A percentile compares a stretch with the other conserved stretches of the same genome.
These are phyloP conservation scores for Boeremia lycopersici DNA, from an alignment of 2,329 filamentous ascomycete species.

Conservation along the genomic window DNA sequence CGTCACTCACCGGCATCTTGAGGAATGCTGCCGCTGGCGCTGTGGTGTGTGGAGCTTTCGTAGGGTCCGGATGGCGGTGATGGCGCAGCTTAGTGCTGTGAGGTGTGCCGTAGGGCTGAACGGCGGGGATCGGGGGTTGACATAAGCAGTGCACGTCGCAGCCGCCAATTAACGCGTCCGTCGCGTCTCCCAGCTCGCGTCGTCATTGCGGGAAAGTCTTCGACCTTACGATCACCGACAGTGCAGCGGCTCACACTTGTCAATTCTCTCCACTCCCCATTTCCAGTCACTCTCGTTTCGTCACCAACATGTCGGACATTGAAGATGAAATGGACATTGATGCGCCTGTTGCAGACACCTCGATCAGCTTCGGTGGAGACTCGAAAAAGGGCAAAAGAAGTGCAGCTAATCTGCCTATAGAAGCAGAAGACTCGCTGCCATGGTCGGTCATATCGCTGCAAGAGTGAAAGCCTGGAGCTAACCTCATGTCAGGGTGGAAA, in stretches of 20 bases:
- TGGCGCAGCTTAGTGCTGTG: constrained; percentile 32
- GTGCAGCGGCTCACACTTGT: not conserved
- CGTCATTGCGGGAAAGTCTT: constrained; percentile 6
- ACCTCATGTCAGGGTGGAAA: constrained; percentile 75
- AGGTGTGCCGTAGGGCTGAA: constrained; percentile 44
- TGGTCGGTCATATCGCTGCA: constrained; percentile 63
- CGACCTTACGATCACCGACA: not conserved
- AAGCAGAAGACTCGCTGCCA: constrained; percentile 90
- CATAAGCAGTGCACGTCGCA: constrained; percentile 26
- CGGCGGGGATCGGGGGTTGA: constrained; percentile 36
- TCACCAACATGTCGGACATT: constrained; percentile 57
- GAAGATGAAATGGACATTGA: constrained; percentile 74
- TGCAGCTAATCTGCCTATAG: constrained; percentile 89
- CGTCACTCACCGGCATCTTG: constrained; percentile 55
- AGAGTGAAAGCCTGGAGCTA: not conserved
- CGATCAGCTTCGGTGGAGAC: constrained; percentile 74
- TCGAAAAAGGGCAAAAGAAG: constrained; percentile 87
- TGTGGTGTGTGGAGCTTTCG: constrained; percentile 22
- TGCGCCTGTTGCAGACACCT: constrained; percentile 57
- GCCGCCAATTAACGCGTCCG: constrained; percentile 46
- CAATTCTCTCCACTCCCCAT: not conserved
- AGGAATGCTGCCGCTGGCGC: constrained; percentile 22
- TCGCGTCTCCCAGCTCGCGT: constrained; percentile 17
- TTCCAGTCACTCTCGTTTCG: not conserved
- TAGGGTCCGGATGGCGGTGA: constrained; percentile 35